phyloP scores from a whole-genome alignment of 1,284 basidiomycete genomes.

The Cryptococcus sp. region DNA sequence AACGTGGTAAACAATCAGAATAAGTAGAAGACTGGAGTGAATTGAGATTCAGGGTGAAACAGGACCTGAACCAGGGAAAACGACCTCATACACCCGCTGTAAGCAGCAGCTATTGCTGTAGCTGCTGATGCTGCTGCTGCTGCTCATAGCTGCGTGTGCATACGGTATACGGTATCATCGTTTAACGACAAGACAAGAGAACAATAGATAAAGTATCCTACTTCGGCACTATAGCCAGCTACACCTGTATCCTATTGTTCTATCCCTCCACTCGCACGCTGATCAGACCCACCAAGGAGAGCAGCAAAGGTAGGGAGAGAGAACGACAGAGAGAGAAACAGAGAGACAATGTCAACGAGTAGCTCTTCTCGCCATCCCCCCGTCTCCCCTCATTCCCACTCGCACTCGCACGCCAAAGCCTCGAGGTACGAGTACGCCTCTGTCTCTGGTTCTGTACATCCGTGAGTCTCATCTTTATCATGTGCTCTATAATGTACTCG shows the following conservation, averaged over 20 bases:
- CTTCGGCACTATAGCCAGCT: too few relatives aligned
- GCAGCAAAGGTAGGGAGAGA: background rate
- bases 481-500: background rate
- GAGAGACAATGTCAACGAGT: background rate
- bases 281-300: background rate
- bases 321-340: background rate
- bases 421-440: background rate
- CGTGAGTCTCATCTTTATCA: background rate
- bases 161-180: too few relatives aligned
- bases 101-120: too few relatives aligned
- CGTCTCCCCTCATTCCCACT: background rate
- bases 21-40: background rate
- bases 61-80: too few relatives aligned
- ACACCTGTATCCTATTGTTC: slow-evolving; percentile 1
- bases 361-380: background rate
- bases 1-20: background rate
- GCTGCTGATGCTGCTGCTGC: too few relatives aligned
- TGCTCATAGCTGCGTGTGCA: too few relatives aligned
- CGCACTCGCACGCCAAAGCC: background rate
- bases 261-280: background rate
- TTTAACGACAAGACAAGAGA: too few relatives aligned
- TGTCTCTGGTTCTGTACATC: background rate
- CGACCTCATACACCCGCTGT: too few relatives aligned
- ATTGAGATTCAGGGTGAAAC: too few relatives aligned
- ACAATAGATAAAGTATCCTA: too few relatives aligned